These are phyloP conservation scores for Zoysia japonica DNA, from an alignment of 176 grass and related monocot genomes.

Conservation along the genomic window DNA sequence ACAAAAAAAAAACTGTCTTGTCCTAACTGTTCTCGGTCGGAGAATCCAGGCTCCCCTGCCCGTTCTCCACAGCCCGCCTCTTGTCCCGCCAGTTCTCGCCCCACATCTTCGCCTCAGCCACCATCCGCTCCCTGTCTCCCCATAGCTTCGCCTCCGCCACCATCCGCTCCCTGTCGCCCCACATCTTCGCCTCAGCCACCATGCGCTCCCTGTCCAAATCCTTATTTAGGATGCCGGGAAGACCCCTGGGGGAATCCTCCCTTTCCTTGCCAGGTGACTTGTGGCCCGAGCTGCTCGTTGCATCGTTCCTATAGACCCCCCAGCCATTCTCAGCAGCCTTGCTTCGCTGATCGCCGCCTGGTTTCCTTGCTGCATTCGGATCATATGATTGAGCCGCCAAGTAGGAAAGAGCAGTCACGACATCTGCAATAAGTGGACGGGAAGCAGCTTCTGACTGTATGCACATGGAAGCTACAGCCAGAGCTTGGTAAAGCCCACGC, in stretches of 20 bases:
- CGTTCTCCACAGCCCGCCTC: conserved; percentile 48
- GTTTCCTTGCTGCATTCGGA: conserved; percentile 38
- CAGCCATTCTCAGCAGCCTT: conserved; percentile 41
- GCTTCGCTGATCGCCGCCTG: conserved; percentile 40
- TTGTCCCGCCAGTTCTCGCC: conserved; percentile 93
- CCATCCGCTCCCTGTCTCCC: conserved; percentile 64
- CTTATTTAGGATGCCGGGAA: conserved; percentile 53
- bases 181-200: conserved; percentile 79
- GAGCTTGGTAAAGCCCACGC: conserved; percentile 91
- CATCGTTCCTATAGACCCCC: conserved; percentile 35
- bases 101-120: conserved; percentile 88
- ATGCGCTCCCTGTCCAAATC: conserved; percentile 68
- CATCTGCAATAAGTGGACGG: conserved; percentile 82
- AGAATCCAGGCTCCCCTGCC: conserved; percentile 48
- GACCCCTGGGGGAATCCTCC: conserved; percentile 55
- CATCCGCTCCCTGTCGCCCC: conserved; percentile 74
- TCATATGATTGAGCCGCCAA: conserved; percentile 67
- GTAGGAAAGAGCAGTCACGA: conserved; percentile 89
- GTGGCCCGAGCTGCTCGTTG: conserved; percentile 43
- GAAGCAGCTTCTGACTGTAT: conserved; percentile 81
- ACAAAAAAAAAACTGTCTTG: neutral
- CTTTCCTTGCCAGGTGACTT: conserved; percentile 52
- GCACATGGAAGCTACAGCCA: conserved; percentile 92
- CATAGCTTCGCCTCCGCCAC: conserved; percentile 70
- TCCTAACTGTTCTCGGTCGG: conserved; percentile 46